Evolutionary conservation across 768 basidiomycete species (phyloP).

Genomic region (Boletus pseudopeckii): DNA sequence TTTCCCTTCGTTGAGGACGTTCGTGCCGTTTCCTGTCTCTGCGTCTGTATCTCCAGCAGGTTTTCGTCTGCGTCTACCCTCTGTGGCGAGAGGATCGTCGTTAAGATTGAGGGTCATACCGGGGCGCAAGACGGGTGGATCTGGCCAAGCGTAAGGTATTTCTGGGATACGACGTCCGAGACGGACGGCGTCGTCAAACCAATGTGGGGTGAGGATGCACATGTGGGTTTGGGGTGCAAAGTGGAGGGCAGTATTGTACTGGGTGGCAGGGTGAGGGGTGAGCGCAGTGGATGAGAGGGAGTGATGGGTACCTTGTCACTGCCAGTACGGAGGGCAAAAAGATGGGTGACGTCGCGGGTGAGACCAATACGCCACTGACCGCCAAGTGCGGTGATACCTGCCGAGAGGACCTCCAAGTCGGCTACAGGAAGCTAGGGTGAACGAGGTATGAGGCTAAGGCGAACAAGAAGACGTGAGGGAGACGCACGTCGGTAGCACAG

Average conservation of each 20-base stretch:
- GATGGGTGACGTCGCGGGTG: constrained; percentile 84
- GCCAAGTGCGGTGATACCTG: constrained; percentile 70
- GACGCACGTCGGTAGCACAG: constrained; percentile 60
- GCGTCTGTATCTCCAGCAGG: constrained; percentile 23
- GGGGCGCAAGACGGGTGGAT: constrained; percentile 49
- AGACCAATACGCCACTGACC: constrained; percentile 78
- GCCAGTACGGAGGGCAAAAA: constrained; percentile 56
- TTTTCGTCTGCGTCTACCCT: constrained; percentile 23
- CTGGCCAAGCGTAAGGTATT: constrained; percentile 67
- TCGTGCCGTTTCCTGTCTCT: constrained; percentile 12
- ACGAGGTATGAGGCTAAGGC: not conserved
- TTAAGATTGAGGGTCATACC: constrained; percentile 15
- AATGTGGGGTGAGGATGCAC: constrained; percentile 79
- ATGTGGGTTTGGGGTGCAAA: constrained; percentile 57
- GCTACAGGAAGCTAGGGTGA: constrained; percentile 47
- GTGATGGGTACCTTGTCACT: constrained; percentile 39
- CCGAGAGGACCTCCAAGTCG: constrained; percentile 71
- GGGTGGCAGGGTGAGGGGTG: not conserved
- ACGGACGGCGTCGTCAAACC: constrained; percentile 81
- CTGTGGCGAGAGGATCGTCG: constrained; percentile 15
- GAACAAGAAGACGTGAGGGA: too few species aligned
- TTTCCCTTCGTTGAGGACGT: constrained; percentile 24
- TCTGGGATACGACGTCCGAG: constrained; percentile 54
- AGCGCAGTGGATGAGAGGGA: not conserved
- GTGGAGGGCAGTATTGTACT: constrained; percentile 51